Conservation (phyloP, 768 basidiomycete genomes). For the Tephrocybe sp. region DNA sequence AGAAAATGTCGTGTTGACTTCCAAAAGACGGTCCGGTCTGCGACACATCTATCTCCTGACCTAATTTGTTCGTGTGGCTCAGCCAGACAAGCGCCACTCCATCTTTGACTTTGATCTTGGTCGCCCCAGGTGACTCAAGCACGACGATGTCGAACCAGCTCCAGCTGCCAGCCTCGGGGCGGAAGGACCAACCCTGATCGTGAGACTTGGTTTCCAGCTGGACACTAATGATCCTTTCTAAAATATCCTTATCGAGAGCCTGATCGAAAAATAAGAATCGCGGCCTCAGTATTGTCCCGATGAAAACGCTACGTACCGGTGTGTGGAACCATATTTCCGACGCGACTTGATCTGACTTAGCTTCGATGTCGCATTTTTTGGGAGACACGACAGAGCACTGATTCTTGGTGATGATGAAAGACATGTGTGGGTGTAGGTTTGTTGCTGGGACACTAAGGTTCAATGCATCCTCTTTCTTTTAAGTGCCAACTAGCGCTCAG, state of each 20-base stretch:
- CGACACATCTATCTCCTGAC: slow-evolving; percentile 8
- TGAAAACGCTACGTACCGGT: slow-evolving; percentile 17
- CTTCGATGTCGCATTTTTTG: slow-evolving; percentile 9
- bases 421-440: slow-evolving; percentile 3
- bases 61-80: slow-evolving; percentile 25
- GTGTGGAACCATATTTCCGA: slow-evolving; percentile 27
- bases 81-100: slow-evolving; percentile 26
- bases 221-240: slow-evolving; percentile 24
- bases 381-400: slow-evolving; percentile 6
- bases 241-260: slow-evolving; percentile 23
- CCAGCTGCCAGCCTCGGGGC: slow-evolving; percentile 24
- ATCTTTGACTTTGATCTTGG: slow-evolving; percentile 24
- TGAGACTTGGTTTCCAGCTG: slow-evolving; percentile 28
- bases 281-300: too few species aligned
- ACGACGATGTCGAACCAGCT: slow-evolving; percentile 35
- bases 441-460: too few species aligned
- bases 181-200: slow-evolving; percentile 19
- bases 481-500: too few species aligned
- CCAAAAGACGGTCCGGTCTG: slow-evolving; percentile 14
- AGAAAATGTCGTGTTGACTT: slow-evolving; percentile 11
- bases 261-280: neutral
- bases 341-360: slow-evolving; percentile 9
- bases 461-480: too few species aligned
- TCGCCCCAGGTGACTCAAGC: slow-evolving; percentile 22
- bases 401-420: slow-evolving; percentile 18